A percentile compares a stretch with the other conserved stretches of the same genome.
These are phyloP conservation scores for Tuber microsphaerosporum DNA, from an alignment of 495 filamentous ascomycete species.

Conservation along the genomic window DNA sequence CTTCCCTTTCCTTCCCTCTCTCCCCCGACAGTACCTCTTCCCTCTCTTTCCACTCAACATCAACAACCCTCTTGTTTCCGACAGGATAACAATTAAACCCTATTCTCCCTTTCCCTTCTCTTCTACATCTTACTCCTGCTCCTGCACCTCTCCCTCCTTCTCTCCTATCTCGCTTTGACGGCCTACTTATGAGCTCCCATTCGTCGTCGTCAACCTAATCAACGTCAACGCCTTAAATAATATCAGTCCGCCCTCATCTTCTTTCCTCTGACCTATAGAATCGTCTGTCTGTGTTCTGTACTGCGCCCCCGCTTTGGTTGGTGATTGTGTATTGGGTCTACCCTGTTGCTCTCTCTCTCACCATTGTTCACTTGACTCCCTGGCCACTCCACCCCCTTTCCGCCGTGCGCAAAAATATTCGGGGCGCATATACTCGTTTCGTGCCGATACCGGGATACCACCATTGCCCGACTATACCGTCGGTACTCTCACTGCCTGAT, in stretches of 20 bases:
- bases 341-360: background rate
- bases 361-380: background rate
- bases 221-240: background rate
- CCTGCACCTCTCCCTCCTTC: background rate
- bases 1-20: background rate
- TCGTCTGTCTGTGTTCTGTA: background rate
- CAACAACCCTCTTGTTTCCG: background rate
- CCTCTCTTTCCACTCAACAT: background rate
- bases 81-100: background rate
- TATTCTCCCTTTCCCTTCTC: background rate
- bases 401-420: constrained; percentile 4
- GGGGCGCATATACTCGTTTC: background rate
- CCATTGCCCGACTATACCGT: background rate
- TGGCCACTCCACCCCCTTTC: constrained; percentile 22
- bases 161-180: background rate
- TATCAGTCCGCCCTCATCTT: background rate
- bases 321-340: background rate
- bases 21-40: background rate
- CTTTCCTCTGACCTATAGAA: background rate
- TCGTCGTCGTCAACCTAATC: background rate
- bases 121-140: background rate
- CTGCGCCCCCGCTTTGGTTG: background rate
- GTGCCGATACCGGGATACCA: background rate
- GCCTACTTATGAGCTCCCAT: background rate
- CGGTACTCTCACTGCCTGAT: background rate